These are phyloP conservation scores for Crucihimalaya himalaica DNA, from an alignment of 345 rosid genomes.

Conservation along the genomic window DNA sequence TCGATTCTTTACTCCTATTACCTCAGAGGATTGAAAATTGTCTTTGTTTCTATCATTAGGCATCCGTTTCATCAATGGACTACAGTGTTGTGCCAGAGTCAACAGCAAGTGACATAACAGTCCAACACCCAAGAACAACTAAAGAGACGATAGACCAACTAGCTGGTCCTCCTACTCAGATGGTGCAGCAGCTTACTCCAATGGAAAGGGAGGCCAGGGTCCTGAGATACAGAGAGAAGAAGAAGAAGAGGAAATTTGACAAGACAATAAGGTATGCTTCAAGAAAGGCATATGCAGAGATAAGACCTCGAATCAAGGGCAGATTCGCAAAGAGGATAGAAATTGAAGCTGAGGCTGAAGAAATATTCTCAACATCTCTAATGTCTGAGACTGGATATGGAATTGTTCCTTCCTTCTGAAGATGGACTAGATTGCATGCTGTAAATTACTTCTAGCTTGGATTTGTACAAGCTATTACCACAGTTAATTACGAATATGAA, in stretches of 20 bases:
- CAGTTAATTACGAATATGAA: not conserved
- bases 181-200: constrained; percentile 67
- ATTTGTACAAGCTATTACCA: constrained; percentile 18
- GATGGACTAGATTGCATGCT: constrained; percentile 9
- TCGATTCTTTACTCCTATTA: not conserved
- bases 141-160: constrained; percentile 66
- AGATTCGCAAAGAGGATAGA: constrained; percentile 82
- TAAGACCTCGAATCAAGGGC: constrained; percentile 91
- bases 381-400: constrained; percentile 62
- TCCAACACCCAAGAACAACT: constrained; percentile 52
- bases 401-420: constrained; percentile 73
- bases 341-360: constrained; percentile 61
- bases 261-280: constrained; percentile 98
- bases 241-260: constrained; percentile 83
- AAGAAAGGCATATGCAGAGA: constrained; percentile 95
- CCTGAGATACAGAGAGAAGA: constrained; percentile 90
- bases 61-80: constrained; percentile 70
- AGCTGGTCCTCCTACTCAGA: constrained; percentile 53
- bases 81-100: constrained; percentile 74
- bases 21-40: not conserved
- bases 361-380: constrained; percentile 57
- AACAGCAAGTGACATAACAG: constrained; percentile 61
- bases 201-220: constrained; percentile 94
- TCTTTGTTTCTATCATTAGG: constrained; percentile 42
- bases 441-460: constrained; percentile 3